Percentiles rank a stretch among this genome's conserved stretches.
phyloP scores from a whole-genome alignment of 805 yeast genomes.

The Jamesozyma jinghongensis region DNA sequence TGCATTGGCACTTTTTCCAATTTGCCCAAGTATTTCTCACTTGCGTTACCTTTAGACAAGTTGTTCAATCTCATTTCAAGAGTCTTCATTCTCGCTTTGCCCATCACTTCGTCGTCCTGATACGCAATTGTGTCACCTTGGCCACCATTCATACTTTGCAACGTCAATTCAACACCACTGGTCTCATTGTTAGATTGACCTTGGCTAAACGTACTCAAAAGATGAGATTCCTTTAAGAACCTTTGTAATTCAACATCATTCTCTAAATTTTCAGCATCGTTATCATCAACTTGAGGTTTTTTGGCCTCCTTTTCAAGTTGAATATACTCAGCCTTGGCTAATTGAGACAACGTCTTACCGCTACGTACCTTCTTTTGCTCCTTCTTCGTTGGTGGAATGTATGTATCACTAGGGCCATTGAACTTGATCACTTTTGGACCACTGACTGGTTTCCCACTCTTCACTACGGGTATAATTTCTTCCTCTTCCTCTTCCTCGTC shows the following conservation, averaged over 20 bases:
- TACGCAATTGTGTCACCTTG: constrained; percentile 29
- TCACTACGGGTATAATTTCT: constrained; percentile 8
- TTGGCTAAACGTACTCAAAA: constrained; percentile 34
- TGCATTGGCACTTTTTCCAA: constrained; percentile 82
- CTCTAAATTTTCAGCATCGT: constrained; percentile 45
- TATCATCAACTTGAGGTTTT: constrained; percentile 23
- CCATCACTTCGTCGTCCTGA: constrained; percentile 46
- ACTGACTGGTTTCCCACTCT: background rate
- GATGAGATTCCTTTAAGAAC: constrained; percentile 62
- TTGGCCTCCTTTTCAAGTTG: constrained; percentile 23
- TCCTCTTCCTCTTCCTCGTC: constrained; percentile 12
- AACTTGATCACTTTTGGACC: constrained; percentile 24
- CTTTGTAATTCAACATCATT: constrained; percentile 69
- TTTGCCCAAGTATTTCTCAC: constrained; percentile 27
- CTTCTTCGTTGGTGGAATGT: constrained; percentile 32
- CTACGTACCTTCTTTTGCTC: constrained; percentile 46
- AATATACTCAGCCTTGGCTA: constrained; percentile 24
- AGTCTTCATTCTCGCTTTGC: constrained; percentile 59
- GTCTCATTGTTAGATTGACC: constrained; percentile 17
- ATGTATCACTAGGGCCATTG: constrained; percentile 17
- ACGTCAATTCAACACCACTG: constrained; percentile 62
- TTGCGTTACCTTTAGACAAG: constrained; percentile 40
- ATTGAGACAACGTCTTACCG: constrained; percentile 43
- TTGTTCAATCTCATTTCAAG: constrained; percentile 48
- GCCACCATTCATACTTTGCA: constrained; percentile 38